These are phyloP conservation scores for Cyclotella distinguenda DNA, from an alignment of 108 stramenopile species.

Conservation along the genomic window DNA sequence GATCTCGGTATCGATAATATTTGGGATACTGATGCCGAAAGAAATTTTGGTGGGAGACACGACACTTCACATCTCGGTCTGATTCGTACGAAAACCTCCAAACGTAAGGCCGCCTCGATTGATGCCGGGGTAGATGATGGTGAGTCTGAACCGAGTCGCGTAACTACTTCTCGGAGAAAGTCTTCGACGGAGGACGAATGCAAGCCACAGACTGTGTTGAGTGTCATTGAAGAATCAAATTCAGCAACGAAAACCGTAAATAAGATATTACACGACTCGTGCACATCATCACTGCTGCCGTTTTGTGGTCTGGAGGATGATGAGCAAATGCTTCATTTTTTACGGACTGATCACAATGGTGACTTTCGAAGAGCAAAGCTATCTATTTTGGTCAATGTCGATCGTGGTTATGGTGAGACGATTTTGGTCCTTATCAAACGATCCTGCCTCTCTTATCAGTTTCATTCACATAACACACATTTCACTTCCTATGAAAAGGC, in stretches of 20 bases:
- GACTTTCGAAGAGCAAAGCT: constrained; percentile 40
- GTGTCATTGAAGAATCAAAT: neutral
- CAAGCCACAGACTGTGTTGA: neutral
- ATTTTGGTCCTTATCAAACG: no score
- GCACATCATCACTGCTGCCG: constrained; percentile 11
- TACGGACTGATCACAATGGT: constrained; percentile 26
- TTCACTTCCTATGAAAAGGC: no score
- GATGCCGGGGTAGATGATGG: constrained; percentile 7
- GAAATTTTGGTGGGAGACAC: constrained; percentile 18
- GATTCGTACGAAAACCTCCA: constrained; percentile 10
- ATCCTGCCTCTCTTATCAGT: no score
- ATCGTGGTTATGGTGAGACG: constrained; percentile 42
- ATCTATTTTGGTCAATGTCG: constrained; percentile 36
- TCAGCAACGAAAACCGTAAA: neutral
- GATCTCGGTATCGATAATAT: constrained; percentile 32
- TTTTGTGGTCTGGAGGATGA: constrained; percentile 46
- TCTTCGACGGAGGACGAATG: neutral
- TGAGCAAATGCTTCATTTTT: constrained; percentile 37
- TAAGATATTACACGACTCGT: no score
- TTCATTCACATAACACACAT: no score
- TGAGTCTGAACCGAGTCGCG: neutral
- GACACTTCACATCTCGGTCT: neutral
- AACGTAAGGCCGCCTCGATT: constrained; percentile 17
- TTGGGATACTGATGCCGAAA: constrained; percentile 36
- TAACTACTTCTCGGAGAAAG: neutral